Evolutionary conservation across 2,329 filamentous ascomycete genomes (phyloP).

Genomic region (Talaromyces atroroseus): DNA sequence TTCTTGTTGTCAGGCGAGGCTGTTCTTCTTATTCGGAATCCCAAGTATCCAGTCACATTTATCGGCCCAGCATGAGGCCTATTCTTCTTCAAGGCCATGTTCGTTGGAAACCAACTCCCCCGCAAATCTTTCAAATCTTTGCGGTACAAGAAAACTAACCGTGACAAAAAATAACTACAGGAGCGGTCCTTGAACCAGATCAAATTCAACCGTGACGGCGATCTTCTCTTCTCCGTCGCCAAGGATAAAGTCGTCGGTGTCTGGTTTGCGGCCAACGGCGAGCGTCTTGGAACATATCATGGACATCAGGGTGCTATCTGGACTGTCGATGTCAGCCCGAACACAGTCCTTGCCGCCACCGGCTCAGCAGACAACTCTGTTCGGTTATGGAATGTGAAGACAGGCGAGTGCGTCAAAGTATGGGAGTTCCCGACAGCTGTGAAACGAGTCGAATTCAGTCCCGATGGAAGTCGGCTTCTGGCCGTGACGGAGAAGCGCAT

Average conservation of each 20-base stretch:
- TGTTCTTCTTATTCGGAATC: neutral
- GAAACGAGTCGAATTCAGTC: slow-evolving; percentile 95
- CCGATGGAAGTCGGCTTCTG: slow-evolving; percentile 83
- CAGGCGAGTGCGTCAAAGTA: slow-evolving; percentile 86
- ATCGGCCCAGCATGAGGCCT: slow-evolving; percentile 72
- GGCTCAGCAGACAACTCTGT: slow-evolving; percentile 98
- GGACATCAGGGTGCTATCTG: slow-evolving; percentile 97
- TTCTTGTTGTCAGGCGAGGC: slow-evolving; percentile 9
- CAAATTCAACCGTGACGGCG: slow-evolving; percentile 91
- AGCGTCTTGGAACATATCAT: slow-evolving; percentile 92
- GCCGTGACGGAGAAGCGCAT: slow-evolving; percentile 98
- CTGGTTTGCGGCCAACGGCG: slow-evolving; percentile 97
- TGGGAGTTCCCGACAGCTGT: slow-evolving; percentile 98
- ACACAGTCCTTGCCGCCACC: slow-evolving; percentile 83
- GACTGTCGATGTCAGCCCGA: slow-evolving; percentile 95
- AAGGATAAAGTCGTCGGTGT: slow-evolving; percentile 97
- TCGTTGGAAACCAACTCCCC: slow-evolving; percentile 28
- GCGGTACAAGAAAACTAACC: slow-evolving; percentile 3
- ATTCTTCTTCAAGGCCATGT: slow-evolving; percentile 93
- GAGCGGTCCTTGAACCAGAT: slow-evolving; percentile 95
- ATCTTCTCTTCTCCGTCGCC: slow-evolving; percentile 89
- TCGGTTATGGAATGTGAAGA: slow-evolving; percentile 92
- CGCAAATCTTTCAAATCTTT: slow-evolving; percentile 1
- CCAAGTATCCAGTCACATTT: neutral
- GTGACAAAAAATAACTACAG: slow-evolving; percentile 33